These are phyloP conservation scores for Tulasnella sp. DNA, from an alignment of 768 basidiomycete species.

Conservation along the genomic window DNA sequence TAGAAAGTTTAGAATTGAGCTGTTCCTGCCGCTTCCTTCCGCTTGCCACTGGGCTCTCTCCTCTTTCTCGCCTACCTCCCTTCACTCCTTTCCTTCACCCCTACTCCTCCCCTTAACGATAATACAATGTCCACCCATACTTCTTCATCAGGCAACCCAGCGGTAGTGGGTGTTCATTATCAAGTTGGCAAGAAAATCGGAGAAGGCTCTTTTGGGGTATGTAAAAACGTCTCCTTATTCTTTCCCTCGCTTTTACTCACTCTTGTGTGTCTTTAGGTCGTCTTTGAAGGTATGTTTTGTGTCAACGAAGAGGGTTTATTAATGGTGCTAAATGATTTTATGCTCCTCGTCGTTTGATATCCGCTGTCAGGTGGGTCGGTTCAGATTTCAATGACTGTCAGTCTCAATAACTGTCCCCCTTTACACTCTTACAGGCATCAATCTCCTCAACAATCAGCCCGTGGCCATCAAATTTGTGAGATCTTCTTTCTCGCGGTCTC, in stretches of 20 bases:
- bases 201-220: constrained; percentile 97
- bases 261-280: too few species aligned
- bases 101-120: not conserved
- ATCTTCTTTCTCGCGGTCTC: constrained; percentile 20
- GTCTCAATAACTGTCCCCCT: not conserved
- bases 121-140: constrained; percentile 11
- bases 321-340: too few species aligned
- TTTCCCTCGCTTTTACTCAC: too few species aligned
- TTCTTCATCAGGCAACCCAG: constrained; percentile 11
- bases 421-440: constrained; percentile 53
- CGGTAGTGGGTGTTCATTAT: constrained; percentile 15
- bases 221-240: too few species aligned
- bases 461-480: constrained; percentile 99
- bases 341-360: too few species aligned
- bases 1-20: not conserved
- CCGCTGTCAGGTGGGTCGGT: constrained; percentile 26
- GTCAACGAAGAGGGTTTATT: too few species aligned
- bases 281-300: too few species aligned
- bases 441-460: constrained; percentile 94
- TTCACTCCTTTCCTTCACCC: constrained; percentile 4
- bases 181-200: constrained; percentile 95
- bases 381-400: not conserved
- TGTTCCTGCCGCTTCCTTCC: not conserved
- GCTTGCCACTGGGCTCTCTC: too few species aligned
- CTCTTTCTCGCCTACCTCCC: not conserved